Base-by-base conservation (phyloP, 1,139 yeast species). In the Yamadazyma epiphylla region DNA sequence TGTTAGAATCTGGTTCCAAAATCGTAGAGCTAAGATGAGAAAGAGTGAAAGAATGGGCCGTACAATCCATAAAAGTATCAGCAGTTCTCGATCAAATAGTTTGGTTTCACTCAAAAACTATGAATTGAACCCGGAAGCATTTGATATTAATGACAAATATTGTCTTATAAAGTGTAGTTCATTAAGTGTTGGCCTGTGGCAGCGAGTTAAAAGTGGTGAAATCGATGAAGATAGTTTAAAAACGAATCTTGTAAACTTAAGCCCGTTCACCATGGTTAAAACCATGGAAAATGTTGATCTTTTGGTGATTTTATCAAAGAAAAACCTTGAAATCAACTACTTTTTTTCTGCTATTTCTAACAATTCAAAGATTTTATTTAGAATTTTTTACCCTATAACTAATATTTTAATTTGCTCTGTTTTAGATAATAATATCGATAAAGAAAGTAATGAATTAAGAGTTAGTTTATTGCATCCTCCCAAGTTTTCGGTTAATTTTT, bases 1-100 rank as follows among this genome's bases (percentile, higher is more conserved):
- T 4, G 95, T 89, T 3, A 72, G 95, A 35, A 88, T 89, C 29
- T 89, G 97, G 97, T 89, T 89, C 51, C 97, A 89, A 54, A 89
- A 89, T 52, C 67, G 94, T 45, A 62, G 96, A 38, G 96, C 96
- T 13, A 87, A 87, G 51, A 70, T 77, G 29, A 70, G 89, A 49
- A 79, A 75, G 48, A 50, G 69, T 41, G 80, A 74, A 43, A 61
- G 79, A 32, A 51, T 70, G 52, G 65, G 61, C 1, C 36, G 47
- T 27, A 30, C 35, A 6, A 19, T 28, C 5, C 19, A 24, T 12
- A 31, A 40, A 6, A 39, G 45, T 24, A 34, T 40, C 15, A 36
- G 41, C 25, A 38, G 46, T 4, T 38, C 45, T 15, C 38, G 63
- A 24, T 49, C 60, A 7, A 57, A 49, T 35, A 53, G 55, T 42